A percentile compares a stretch with the other conserved stretches of the same genome.
These are phyloP conservation scores for Synchytrium microbalum DNA, from an alignment of 371 early-diverging fungal species.

Conservation along the genomic window DNA sequence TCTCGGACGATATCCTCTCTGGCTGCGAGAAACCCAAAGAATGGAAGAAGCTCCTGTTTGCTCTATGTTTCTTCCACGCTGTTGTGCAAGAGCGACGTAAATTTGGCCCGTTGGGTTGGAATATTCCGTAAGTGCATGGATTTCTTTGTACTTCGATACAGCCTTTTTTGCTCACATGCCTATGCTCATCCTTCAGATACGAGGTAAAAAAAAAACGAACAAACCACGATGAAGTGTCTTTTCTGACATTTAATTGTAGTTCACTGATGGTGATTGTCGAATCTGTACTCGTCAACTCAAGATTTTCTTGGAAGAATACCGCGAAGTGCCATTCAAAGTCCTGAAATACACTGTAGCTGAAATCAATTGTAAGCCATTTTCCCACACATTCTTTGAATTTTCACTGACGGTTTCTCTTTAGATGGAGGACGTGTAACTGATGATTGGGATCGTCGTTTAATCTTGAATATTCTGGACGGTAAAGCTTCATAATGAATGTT, in stretches of 20 bases:
- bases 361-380: conserved; percentile 30
- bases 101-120: conserved; percentile 52
- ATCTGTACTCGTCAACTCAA: conserved; percentile 48
- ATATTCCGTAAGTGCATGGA: conserved; percentile 48
- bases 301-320: conserved; percentile 51
- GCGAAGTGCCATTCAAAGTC: conserved; percentile 47
- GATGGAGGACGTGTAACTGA: conserved; percentile 54
- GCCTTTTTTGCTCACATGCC: background rate
- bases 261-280: conserved; percentile 39
- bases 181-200: background rate
- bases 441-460: conserved; percentile 49
- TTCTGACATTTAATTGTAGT: background rate
- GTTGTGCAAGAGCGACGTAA: conserved; percentile 51
- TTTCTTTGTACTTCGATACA: conserved; percentile 14
- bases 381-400: background rate
- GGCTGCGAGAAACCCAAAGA: conserved; percentile 35
- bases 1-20: conserved; percentile 43
- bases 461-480: conserved; percentile 41
- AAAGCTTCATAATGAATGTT: no score
- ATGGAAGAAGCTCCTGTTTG: conserved; percentile 46
- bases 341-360: conserved; percentile 49
- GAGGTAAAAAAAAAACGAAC: background rate
- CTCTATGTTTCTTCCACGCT: conserved; percentile 50
- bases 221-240: no score
- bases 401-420: background rate